Evolutionary conservation across 345 rosid genomes (phyloP).

Genomic region (Citrus cavaleriei): DNA sequence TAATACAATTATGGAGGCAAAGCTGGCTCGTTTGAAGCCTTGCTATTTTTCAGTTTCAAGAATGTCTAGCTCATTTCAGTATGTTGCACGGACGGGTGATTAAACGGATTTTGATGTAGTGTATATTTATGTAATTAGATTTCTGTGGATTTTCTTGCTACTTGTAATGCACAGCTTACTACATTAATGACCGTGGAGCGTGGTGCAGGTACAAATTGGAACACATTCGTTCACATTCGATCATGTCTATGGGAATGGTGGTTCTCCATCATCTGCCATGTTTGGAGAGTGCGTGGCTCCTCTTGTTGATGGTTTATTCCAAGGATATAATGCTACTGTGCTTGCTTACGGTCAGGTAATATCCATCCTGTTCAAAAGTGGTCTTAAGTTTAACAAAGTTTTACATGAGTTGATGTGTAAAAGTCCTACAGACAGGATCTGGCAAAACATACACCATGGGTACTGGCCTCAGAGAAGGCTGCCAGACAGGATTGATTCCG

Average conservation of each 20-base stretch:
- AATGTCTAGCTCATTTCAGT: not conserved
- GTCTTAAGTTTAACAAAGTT: not conserved
- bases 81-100: not conserved
- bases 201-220: constrained; percentile 71
- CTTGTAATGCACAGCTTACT: not conserved
- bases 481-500: constrained; percentile 61
- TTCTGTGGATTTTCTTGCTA: not conserved
- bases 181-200: constrained; percentile 8
- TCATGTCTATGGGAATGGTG: constrained; percentile 71
- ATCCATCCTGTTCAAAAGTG: not conserved
- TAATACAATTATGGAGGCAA: not conserved
- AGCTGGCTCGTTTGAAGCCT: not conserved
- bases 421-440: constrained; percentile 70
- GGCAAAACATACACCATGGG: constrained; percentile 93
- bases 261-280: constrained; percentile 52
- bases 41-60: not conserved
- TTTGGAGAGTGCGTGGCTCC: constrained; percentile 71
- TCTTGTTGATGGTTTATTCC: constrained; percentile 72
- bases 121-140: not conserved
- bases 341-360: constrained; percentile 90
- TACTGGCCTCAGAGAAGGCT: constrained; percentile 62
- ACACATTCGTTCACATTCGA: constrained; percentile 76
- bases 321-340: constrained; percentile 84
- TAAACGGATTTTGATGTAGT: not conserved
- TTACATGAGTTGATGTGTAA: constrained; percentile 9